Conservation (phyloP, 331 rosid genomes). For the Malus hybrid region DNA sequence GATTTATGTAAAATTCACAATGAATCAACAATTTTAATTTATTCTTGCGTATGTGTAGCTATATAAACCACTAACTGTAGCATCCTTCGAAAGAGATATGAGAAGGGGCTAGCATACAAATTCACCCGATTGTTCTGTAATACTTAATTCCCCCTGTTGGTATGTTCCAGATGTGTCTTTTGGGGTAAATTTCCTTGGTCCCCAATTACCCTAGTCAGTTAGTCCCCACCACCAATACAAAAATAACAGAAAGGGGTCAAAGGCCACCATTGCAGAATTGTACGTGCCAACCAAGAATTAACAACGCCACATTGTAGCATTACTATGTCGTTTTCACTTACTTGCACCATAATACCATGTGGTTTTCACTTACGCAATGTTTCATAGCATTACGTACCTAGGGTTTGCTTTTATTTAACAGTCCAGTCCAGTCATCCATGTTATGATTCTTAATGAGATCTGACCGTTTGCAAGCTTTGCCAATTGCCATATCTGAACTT, state of each 20-base stretch:
- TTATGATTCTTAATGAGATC: not conserved
- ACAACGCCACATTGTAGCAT: constrained; percentile 4
- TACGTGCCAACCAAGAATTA: constrained; percentile 27
- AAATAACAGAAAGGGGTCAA: not conserved
- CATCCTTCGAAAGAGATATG: not conserved
- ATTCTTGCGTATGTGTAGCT: no score
- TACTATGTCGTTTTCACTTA: constrained; percentile 20
- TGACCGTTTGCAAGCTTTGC: not conserved
- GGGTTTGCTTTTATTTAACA: not conserved
- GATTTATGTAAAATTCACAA: not conserved
- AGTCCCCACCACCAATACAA: not conserved
- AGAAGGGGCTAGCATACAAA: not conserved
- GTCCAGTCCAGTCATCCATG: no score
- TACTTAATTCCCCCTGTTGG: not conserved
- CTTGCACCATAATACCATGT: constrained; percentile 5
- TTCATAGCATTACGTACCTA: not conserved
- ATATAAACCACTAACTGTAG: no score
- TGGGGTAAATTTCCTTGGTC: not conserved
- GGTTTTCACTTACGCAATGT: constrained; percentile 6
- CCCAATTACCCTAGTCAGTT: not conserved
- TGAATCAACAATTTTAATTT: not conserved
- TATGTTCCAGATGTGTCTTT: not conserved
- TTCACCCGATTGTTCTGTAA: not conserved
- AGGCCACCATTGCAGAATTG: not conserved
- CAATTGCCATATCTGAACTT: not conserved